Conservation (phyloP, 2,329 filamentous ascomycete genomes). For the Alternaria dauci region DNA sequence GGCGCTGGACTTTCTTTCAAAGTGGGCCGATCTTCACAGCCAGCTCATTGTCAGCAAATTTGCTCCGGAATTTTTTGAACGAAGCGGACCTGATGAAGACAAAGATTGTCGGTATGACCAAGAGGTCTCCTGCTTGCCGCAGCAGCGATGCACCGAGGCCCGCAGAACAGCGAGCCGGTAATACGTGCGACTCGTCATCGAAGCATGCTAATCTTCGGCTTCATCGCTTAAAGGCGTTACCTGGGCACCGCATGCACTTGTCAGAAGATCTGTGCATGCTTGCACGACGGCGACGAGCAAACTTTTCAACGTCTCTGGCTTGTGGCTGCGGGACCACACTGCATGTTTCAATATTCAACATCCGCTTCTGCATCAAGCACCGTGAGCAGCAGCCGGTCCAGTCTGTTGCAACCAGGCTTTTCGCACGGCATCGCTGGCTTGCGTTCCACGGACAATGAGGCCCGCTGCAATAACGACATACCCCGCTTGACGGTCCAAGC, state of each 20-base stretch:
- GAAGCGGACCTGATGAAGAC: conserved; percentile 24
- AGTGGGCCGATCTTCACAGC: conserved; percentile 27
- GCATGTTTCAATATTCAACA: conserved; percentile 40
- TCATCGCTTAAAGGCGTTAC: conserved; percentile 37
- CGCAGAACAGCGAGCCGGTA: conserved; percentile 24
- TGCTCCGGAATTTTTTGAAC: conserved; percentile 34
- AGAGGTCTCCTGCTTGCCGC: conserved; percentile 25
- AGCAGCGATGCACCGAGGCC: conserved; percentile 22
- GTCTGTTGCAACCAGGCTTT: conserved; percentile 23
- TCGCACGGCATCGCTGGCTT: conserved; percentile 16
- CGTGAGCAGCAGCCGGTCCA: conserved; percentile 11
- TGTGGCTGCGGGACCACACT: conserved; percentile 32
- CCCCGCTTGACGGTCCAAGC: conserved; percentile 35
- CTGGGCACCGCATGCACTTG: conserved; percentile 33
- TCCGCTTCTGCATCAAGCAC: conserved; percentile 18
- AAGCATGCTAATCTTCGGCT: conserved; percentile 28
- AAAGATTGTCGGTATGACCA: conserved; percentile 30
- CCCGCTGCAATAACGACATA: conserved; percentile 31
- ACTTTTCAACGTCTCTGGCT: conserved; percentile 38
- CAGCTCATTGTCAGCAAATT: conserved; percentile 34
- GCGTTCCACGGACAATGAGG: conserved; percentile 29
- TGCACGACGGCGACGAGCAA: conserved; percentile 39
- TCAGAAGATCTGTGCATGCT: conserved; percentile 38
- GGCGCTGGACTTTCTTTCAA: conserved; percentile 30
- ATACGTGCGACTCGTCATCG: conserved; percentile 26